phyloP scores from a whole-genome alignment of 2,329 filamentous ascomycete species.

The Pseudovirgaria hyperparasitica region DNA sequence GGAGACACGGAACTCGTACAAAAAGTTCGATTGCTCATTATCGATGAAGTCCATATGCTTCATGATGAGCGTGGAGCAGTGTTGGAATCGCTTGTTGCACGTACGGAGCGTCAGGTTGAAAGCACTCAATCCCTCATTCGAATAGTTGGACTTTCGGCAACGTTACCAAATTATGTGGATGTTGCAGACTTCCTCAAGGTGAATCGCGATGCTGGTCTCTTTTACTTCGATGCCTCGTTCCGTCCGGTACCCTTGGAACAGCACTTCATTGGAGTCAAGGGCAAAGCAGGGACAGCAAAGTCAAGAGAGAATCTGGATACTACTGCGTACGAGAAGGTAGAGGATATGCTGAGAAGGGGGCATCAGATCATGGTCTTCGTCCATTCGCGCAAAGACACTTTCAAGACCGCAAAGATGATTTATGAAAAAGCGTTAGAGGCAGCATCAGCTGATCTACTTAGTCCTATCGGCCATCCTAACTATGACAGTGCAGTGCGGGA shows the following conservation, averaged over 20 bases:
- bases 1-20: conserved; percentile 96
- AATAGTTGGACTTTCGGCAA: conserved; percentile 89
- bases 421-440: conserved; percentile 78
- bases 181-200: conserved; percentile 96
- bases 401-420: conserved; percentile 73
- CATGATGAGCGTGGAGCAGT: conserved; percentile 96
- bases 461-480: conserved; percentile 62
- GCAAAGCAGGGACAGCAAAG: conserved; percentile 68
- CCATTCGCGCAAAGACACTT: conserved; percentile 88
- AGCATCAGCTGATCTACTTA: conserved; percentile 67
- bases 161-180: conserved; percentile 90
- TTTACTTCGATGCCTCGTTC: conserved; percentile 96
- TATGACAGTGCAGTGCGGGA: conserved; percentile 73
- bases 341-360: conserved; percentile 78
- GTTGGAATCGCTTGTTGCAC: conserved; percentile 85
- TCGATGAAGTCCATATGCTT: conserved; percentile 98
- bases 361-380: conserved; percentile 99
- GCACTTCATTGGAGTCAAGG: conserved; percentile 92
- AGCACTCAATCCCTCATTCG: conserved; percentile 96
- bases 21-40: conserved; percentile 90
- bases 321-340: conserved; percentile 86
- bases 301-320: conserved; percentile 82
- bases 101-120: conserved; percentile 92
- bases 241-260: conserved; percentile 92
- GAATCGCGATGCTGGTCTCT: conserved; percentile 81